These are phyloP conservation scores for Marasmius fiardii DNA, from an alignment of 1,284 basidiomycete species.

Conservation along the genomic window DNA sequence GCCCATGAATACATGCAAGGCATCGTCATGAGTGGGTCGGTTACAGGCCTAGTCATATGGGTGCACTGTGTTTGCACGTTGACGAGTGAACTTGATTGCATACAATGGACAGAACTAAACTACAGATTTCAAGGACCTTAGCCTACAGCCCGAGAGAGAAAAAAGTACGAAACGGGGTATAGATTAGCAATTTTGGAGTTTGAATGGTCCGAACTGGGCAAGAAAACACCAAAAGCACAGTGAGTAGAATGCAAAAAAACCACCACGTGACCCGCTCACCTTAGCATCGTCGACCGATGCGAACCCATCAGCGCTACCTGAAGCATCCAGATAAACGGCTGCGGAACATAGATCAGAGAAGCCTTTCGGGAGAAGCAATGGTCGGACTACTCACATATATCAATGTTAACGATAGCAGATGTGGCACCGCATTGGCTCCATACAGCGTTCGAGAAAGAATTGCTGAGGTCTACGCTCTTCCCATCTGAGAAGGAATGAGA, in stretches of 20 bases:
- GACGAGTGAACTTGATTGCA: no score
- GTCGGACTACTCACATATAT: neutral
- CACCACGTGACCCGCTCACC: neutral
- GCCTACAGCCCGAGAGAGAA: neutral
- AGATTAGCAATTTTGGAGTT: neutral
- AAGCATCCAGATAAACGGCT: neutral
- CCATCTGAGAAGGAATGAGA: neutral
- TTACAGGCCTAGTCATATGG: no score
- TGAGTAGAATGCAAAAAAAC: neutral
- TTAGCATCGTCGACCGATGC: slow-evolving; percentile 6
- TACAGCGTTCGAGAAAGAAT: neutral
- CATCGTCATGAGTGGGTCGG: no score
- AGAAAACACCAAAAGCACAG: no score
- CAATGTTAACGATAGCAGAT: slow-evolving; percentile 6
- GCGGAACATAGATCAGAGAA: neutral
- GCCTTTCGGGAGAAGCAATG: neutral
- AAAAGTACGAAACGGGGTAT: neutral
- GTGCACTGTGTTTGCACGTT: no score
- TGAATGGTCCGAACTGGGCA: slow-evolving; percentile 1
- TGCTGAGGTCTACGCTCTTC: slow-evolving; percentile 1
- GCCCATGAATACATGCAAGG: no score
- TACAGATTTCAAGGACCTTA: neutral
- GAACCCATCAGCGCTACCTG: neutral
- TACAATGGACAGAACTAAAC: no score
- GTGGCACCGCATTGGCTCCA: slow-evolving; percentile 10